Evolutionary conservation across 805 yeast genomes (phyloP).

Genomic region (Hanseniaspora vineae): DNA sequence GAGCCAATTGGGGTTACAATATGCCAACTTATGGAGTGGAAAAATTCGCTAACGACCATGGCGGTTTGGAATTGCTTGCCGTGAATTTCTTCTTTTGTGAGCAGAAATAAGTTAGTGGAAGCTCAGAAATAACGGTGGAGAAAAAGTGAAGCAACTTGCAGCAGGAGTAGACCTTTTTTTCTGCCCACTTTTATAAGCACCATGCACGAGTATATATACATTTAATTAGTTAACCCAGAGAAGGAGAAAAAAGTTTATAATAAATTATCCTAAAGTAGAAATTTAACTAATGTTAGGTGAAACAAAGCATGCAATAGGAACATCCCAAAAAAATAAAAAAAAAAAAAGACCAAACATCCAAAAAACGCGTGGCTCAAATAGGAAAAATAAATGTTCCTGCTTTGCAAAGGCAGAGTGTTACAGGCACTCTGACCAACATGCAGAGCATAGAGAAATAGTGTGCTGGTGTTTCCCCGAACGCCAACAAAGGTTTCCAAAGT

Average conservation of each 20-base stretch:
- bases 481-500: too few relatives aligned
- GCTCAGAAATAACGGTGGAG: background rate
- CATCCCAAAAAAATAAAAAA: background rate
- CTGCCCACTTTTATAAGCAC: background rate
- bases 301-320: too few relatives aligned
- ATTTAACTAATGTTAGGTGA: too few relatives aligned
- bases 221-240: too few relatives aligned
- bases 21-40: constrained; percentile 64
- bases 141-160: background rate
- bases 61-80: constrained; percentile 45
- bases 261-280: background rate
- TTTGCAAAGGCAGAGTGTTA: too few relatives aligned
- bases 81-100: constrained; percentile 81
- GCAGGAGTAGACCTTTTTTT: background rate
- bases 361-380: background rate
- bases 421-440: too few relatives aligned
- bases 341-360: background rate
- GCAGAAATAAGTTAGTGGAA: constrained; percentile 25
- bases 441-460: too few relatives aligned
- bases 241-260: background rate
- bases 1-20: constrained; percentile 67
- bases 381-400: background rate
- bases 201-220: too few relatives aligned
- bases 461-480: too few relatives aligned
- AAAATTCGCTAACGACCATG: constrained; percentile 57